Base-by-base conservation (phyloP, 441 rosid genomes). In the Gossypium lobatum region DNA sequence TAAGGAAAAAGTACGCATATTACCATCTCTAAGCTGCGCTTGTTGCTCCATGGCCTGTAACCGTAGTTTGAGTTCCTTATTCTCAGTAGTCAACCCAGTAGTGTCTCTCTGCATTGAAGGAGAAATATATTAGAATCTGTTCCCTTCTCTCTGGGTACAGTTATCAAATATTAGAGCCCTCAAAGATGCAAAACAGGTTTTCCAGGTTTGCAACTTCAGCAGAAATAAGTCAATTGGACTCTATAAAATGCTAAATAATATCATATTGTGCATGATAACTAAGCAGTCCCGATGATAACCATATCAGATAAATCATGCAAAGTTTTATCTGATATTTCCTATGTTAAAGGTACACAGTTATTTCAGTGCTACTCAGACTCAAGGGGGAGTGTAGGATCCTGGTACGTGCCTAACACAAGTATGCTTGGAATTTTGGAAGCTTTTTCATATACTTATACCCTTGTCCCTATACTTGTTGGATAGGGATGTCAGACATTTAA, bases 21-120 rank as follows among this genome's bases (percentile, higher is more conserved):
- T 39, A 83, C 78, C 81, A 73, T 79, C 94, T 76, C 92, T 85
- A 73, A 95, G 94, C 53, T 92, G 88, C 61, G 96, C 93, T 82
- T 95, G 97, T 82, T 92, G 97, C 84, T 92, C 94, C 93, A 92
- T 83, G 45, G 98, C 98, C 81, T 94, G 95, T 62, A 95, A 82
- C 70, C 97, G 89, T 90, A 95, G 78, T 79, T 89, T 95, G 73
- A 95, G 91, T 77, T 92, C 97, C 83, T 91, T 95, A 69, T 95
- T 95, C 83, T 89, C 98, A 53, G 83, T 37, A 61, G 84, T 87
- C 73, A 95, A 78, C 70, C 94, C 98, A 16, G 89, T 76, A 0
- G 96, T 89, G 78, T 90, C 97, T 78, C 97, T 89, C 97, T 95
- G 87, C 78, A 83, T 64, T 64, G 71, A 58, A 16, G 61, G 3